These are phyloP conservation scores for Apiospora pterosperma DNA, from an alignment of 2,329 filamentous ascomycete species.

Conservation along the genomic window DNA sequence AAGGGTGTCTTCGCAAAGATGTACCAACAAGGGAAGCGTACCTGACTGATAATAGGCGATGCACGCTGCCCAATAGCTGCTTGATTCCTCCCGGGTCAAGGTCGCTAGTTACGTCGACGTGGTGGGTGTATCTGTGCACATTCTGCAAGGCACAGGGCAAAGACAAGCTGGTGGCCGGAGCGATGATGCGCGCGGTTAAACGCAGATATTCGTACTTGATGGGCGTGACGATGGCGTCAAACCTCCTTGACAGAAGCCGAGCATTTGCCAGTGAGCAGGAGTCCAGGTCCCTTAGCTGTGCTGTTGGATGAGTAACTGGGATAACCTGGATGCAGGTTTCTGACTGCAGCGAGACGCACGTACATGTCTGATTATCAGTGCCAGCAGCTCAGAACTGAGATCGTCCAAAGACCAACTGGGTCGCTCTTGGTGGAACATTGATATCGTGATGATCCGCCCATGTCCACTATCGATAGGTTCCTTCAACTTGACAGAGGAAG, in stretches of 20 bases:
- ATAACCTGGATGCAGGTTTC: neutral
- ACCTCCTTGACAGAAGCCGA: constrained; percentile 35
- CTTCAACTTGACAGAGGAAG: constrained; percentile 9
- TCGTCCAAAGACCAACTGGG: constrained; percentile 26
- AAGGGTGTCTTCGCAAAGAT: neutral
- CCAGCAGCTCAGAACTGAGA: constrained; percentile 41
- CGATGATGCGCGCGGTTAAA: constrained; percentile 35
- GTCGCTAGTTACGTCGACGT: constrained; percentile 37
- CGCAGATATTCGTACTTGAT: constrained; percentile 36
- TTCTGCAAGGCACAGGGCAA: constrained; percentile 31
- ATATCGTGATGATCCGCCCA: constrained; percentile 14
- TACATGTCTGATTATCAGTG: constrained; percentile 40
- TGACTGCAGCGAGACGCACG: neutral
- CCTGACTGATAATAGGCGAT: constrained; percentile 36
- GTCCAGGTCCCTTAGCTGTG: constrained; percentile 38
- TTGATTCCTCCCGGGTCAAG: constrained; percentile 34
- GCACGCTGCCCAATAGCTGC: constrained; percentile 31
- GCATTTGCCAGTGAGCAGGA: constrained; percentile 26
- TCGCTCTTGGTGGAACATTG: constrained; percentile 5
- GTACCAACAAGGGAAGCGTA: constrained; percentile 17
- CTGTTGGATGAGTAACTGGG: neutral
- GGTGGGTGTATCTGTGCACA: constrained; percentile 35
- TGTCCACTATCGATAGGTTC: neutral
- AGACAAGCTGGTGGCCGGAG: constrained; percentile 26
- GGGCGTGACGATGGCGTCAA: constrained; percentile 39